A percentile compares a stretch with the other conserved stretches of the same genome.
Evolutionary conservation across 2,329 filamentous ascomycete species (phyloP).

Genomic region (Ceratocystiopsis minuta): DNA sequence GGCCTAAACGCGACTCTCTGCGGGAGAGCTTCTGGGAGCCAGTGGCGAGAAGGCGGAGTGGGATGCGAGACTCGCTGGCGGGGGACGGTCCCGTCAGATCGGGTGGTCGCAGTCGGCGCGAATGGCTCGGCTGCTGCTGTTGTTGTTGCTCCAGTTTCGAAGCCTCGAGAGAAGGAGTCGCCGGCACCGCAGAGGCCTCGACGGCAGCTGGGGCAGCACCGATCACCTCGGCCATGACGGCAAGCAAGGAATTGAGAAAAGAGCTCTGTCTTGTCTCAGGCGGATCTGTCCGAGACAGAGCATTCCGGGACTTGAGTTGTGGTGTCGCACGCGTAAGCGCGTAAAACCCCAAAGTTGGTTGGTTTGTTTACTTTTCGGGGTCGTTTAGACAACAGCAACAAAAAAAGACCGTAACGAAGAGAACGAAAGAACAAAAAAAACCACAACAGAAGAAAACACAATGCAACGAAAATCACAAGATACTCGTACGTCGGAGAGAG

Average conservation of each 20-base stretch:
- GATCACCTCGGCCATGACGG: no score
- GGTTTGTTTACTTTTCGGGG: background rate
- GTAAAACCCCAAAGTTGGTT: background rate
- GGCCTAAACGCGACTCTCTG: constrained; percentile 33
- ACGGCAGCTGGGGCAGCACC: no score
- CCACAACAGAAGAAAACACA: background rate
- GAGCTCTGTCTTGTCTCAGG: no score
- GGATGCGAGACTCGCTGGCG: constrained; percentile 21
- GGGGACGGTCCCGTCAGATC: constrained; percentile 14
- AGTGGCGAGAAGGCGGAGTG: constrained; percentile 17
- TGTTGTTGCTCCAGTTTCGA: no score
- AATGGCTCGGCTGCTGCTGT: constrained; percentile 13
- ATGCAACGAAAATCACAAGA: background rate
- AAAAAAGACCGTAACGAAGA: background rate
- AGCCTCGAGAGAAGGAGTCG: no score
- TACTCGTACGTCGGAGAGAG: no score
- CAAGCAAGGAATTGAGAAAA: no score
- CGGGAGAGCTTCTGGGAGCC: constrained; percentile 19
- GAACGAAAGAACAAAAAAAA: background rate
- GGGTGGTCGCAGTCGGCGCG: constrained; percentile 22
- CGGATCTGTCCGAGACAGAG: no score
- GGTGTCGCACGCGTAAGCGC: no score
- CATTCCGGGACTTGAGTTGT: no score
- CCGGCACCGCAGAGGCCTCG: no score
- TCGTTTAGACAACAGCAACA: no score